phyloP scores from a whole-genome alignment of 2,329 filamentous ascomycete species.

The Botrytis paeoniae region DNA sequence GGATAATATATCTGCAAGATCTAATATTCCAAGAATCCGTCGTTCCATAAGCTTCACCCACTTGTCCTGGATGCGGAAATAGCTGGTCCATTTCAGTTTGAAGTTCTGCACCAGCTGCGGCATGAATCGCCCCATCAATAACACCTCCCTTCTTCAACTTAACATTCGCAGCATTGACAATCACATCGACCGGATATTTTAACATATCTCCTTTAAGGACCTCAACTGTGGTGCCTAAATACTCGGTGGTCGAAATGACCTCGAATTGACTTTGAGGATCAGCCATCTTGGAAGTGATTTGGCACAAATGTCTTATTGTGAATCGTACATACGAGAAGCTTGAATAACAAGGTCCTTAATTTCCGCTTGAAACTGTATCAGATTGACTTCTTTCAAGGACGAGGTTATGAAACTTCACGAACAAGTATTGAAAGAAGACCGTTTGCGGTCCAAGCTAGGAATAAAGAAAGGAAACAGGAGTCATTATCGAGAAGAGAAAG shows the following conservation, averaged over 20 bases:
- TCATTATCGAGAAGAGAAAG: neutral
- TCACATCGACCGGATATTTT: conserved; percentile 5
- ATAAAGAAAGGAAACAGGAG: neutral
- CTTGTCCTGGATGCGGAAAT: neutral
- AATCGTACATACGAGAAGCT: neutral
- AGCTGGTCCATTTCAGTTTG: neutral
- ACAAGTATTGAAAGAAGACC: conserved; percentile 11
- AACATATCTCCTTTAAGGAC: neutral
- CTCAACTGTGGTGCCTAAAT: conserved; percentile 5
- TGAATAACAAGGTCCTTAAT: neutral
- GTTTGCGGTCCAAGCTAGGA: neutral
- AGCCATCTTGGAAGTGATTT: conserved; percentile 1
- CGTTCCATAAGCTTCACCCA: conserved; percentile 9
- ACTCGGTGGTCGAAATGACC: neutral
- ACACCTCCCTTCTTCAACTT: neutral
- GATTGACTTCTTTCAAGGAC: neutral
- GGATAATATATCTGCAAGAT: neutral
- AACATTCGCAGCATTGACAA: conserved; percentile 6
- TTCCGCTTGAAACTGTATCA: neutral
- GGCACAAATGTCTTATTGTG: neutral
- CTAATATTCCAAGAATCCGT: neutral
- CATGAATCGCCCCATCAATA: neutral
- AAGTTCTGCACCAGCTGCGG: neutral
- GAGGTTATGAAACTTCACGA: neutral
- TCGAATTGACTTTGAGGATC: neutral